Evolutionary conservation across 441 rosid species (phyloP), one percentile per base, ranked within the genome.

Genomic region (Heliophila coronopifolia): DNA sequence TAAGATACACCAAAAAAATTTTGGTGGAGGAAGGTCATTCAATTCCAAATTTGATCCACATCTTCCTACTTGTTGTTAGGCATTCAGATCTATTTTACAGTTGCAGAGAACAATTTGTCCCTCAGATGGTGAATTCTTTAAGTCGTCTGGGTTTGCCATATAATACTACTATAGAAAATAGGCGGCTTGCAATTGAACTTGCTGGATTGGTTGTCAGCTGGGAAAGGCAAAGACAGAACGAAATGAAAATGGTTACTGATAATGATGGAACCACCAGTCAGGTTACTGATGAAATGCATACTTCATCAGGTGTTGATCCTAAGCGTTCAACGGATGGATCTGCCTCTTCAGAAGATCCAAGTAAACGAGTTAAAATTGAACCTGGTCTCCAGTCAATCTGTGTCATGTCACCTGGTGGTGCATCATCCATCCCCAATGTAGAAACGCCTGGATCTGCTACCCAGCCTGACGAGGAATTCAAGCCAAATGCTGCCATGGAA

Each of bases 401-500:
- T 63, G 93, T 83, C 66, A 84, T 90, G 96, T 94, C 97, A 41
- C 97, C 97, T 61, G 97, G 97, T 37, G 93, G 84, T 69, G 73
- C 93, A 37, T 78, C 97, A 27, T 84, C 96, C 28, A 86, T 89
- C 31, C 83, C 96, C 31, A 86, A 82, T 35, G 72, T 93, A 40
- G 99, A 89, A 71, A 84, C 96, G 64, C 99, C 97, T 26, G 97
- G 99, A 59, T 77, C 97, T 70, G 76, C 86, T 71, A 77, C 84
- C 61, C 99, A 84, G 73, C 94, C 92, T 49, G 99, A 94, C 65
- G 99, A 89, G 67, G 99, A 89, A 66, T 94, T 94, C 67, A 94
- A 94, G 71, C 99, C 97, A 32, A 94, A 94, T 78, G 97, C 97
- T 58, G 99, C 99, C 48, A 94, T 94, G 99, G 99, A 94, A 73